Percentiles rank a stretch among this genome's conserved stretches.
Evolutionary conservation across 768 basidiomycete species (phyloP).

Genomic region (Daedalea quercina): DNA sequence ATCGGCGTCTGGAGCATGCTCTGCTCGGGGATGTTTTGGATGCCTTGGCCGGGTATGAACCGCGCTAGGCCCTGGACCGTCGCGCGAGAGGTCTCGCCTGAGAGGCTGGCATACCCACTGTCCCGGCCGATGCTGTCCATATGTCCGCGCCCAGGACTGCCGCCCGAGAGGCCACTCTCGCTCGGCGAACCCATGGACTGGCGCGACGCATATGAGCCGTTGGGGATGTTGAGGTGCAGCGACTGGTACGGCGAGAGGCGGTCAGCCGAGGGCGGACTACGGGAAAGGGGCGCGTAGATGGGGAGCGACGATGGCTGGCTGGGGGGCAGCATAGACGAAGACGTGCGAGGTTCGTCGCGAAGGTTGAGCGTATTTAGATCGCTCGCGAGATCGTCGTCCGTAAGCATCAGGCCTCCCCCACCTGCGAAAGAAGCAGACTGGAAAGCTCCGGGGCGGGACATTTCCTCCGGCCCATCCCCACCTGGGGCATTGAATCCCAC

Average conservation of each 20-base stretch:
- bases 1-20: constrained; percentile 45
- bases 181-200: constrained; percentile 54
- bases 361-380: constrained; percentile 61
- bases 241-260: constrained; percentile 48
- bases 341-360: constrained; percentile 32
- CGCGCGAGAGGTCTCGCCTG: constrained; percentile 23
- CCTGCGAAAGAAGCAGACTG: constrained; percentile 27
- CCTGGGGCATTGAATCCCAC: constrained; percentile 65
- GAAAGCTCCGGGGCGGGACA: constrained; percentile 21
- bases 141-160: constrained; percentile 40
- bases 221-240: constrained; percentile 56
- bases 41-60: constrained; percentile 59
- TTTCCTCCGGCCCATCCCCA: constrained; percentile 36
- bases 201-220: constrained; percentile 36
- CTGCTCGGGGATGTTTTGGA: constrained; percentile 44
- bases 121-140: constrained; percentile 41
- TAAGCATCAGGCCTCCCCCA: constrained; percentile 56
- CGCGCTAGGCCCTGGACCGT: constrained; percentile 39
- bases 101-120: constrained; percentile 13
- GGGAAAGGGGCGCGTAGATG: constrained; percentile 63
- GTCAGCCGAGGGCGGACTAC: constrained; percentile 50
- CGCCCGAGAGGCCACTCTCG: constrained; percentile 48
- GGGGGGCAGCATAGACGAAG: constrained; percentile 43
- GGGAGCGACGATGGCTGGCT: constrained; percentile 74
- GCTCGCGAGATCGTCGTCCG: constrained; percentile 75